Base-by-base conservation (phyloP, 1,284 basidiomycete genomes). In the Agroathelia rolfsii region DNA sequence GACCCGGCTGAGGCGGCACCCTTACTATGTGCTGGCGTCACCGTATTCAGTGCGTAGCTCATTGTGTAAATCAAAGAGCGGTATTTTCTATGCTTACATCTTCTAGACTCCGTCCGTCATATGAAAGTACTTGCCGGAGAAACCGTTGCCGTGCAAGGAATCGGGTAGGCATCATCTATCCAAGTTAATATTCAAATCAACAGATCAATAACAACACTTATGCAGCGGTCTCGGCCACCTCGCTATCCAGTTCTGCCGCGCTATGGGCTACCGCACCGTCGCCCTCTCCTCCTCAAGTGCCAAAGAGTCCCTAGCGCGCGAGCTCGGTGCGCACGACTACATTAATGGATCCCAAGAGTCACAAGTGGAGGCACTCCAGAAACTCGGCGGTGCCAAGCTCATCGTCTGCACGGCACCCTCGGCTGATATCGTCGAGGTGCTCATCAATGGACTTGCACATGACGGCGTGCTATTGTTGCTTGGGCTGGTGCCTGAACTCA, bases 371-470 rank as follows among this genome's bases (percentile, higher is more conserved):
- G 50, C 48, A 18, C 44, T 62, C 10, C 49, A 55, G 34, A 51
- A 55, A 45, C 45, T 60, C 23, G 60, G 61, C 7, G 60, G 56
- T 8, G 58, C 58, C 3, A 50, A 50, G 21, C 26, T 54, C 22
- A 50, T 58, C 30, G 34, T 60, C 11, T 53, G 49, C 36, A 59
- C 58, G 9, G 59, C 56, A 4, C 57, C 55, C 9, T 46, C 45
- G 24, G 42, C 54, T 1, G 44, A 54, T 12, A 41, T 46, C 26
- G 50, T 55, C 25, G 38, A 31, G 21, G 15, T 28, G 10, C 33
- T 47, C 11, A 21, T 47, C 14, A 38, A 37, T 16, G 44, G 41
- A n/a, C 28, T 47, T 10, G 41, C 24, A 14, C 38, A 36, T 23
- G 39, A 41, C 24, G 47, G 44, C n/a, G 46, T 46, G 5, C n/a